phyloP scores from a whole-genome alignment of 2,329 filamentous ascomycete species.

The Xylaria sp. region DNA sequence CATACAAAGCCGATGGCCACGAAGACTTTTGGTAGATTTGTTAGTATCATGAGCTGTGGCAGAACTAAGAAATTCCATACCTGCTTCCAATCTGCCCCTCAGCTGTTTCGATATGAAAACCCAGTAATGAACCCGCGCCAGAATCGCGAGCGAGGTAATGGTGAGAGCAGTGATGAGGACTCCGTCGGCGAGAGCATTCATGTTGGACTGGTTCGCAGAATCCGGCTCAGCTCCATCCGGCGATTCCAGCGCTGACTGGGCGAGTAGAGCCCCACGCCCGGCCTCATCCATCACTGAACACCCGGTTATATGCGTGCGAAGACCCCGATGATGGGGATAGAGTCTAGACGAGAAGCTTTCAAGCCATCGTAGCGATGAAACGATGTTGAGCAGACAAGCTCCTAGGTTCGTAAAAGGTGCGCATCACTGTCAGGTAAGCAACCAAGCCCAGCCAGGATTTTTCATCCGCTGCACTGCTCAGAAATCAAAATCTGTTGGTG shows the following conservation, averaged over 20 bases:
- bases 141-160: slow-evolving; percentile 3
- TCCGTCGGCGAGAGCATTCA: slow-evolving; percentile 16
- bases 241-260: slow-evolving; percentile 5
- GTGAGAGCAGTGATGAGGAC: slow-evolving; percentile 10
- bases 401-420: not conserved
- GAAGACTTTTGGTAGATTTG: slow-evolving; percentile 1
- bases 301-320: not conserved
- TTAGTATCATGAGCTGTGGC: not conserved
- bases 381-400: not conserved
- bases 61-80: not conserved
- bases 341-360: not conserved
- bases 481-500: slow-evolving; percentile 13
- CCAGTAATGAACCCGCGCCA: slow-evolving; percentile 16
- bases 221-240: slow-evolving; percentile 9
- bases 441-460: not conserved
- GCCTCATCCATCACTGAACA: slow-evolving; percentile 6
- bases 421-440: not conserved
- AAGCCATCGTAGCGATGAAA: not conserved
- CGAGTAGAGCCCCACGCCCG: slow-evolving; percentile 1
- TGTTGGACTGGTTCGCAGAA: slow-evolving; percentile 11
- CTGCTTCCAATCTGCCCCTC: slow-evolving; percentile 15
- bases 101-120: slow-evolving; percentile 5
- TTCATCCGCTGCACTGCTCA: not conserved
- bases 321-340: not conserved
- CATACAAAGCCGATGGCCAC: slow-evolving; percentile 21